Conservation (phyloP, 2,329 filamentous ascomycete species). For the Apiospora malaysiana region DNA sequence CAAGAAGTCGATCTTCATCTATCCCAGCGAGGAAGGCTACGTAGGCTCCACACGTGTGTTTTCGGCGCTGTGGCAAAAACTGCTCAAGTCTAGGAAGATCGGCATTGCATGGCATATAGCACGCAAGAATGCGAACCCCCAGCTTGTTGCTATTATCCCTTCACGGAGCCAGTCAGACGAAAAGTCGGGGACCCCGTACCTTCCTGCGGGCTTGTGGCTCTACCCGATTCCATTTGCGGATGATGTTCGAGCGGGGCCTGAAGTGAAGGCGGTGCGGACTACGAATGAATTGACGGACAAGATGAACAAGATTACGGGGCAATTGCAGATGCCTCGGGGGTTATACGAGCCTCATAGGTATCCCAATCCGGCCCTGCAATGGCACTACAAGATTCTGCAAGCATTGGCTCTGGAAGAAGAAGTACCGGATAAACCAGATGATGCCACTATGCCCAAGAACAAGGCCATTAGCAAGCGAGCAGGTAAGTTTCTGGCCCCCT, state of each 20-base stretch:
- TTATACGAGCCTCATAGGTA: constrained; percentile 86
- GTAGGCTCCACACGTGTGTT: constrained; percentile 94
- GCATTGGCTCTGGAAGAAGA: constrained; percentile 92
- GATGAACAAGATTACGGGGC: constrained; percentile 84
- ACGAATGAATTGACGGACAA: constrained; percentile 77
- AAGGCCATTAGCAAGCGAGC: constrained; percentile 89
- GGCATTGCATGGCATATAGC: constrained; percentile 90
- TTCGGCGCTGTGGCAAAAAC: constrained; percentile 86
- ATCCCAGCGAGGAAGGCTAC: constrained; percentile 88
- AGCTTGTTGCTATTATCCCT: constrained; percentile 81
- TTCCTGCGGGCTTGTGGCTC: constrained; percentile 88
- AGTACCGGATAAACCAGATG: constrained; percentile 73
- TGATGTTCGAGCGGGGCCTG: constrained; percentile 79
- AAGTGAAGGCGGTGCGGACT: constrained; percentile 56
- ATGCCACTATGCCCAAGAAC: constrained; percentile 84
- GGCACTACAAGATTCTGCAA: constrained; percentile 96
- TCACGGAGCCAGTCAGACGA: constrained; percentile 71
- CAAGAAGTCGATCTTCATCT: constrained; percentile 89
- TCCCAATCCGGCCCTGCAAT: constrained; percentile 90
- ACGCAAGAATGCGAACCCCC: constrained; percentile 78
- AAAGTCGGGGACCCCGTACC: constrained; percentile 67
- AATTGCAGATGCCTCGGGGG: constrained; percentile 79
- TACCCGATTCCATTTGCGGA: constrained; percentile 88
- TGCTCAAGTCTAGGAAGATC: constrained; percentile 79
- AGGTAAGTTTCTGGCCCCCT: background rate